Conservation (phyloP, 768 basidiomycete species). For the Termitomyces sp. region DNA sequence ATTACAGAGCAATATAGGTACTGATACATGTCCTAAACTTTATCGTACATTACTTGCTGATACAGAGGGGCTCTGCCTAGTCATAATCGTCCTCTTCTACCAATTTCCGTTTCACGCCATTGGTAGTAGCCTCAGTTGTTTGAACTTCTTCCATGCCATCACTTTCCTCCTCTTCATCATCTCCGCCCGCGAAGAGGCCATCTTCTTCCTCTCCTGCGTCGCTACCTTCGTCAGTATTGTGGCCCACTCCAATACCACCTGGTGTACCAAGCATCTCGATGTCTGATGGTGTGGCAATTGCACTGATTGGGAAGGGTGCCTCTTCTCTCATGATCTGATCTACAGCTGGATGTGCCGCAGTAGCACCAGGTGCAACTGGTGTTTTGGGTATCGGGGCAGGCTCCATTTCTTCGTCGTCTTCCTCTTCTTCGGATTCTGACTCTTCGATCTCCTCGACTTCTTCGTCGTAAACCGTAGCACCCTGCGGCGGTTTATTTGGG, state of each 20-base stretch:
- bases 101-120: conserved; percentile 73
- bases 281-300: conserved; percentile 64
- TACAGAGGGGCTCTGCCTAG: conserved; percentile 24
- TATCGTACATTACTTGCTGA: conserved; percentile 14
- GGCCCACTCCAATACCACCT: conserved; percentile 27
- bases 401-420: conserved; percentile 70
- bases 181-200: conserved; percentile 72
- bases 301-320: conserved; percentile 55
- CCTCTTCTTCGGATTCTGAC: conserved; percentile 61
- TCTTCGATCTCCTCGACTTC: conserved; percentile 83
- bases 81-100: conserved; percentile 90
- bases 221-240: conserved; percentile 57
- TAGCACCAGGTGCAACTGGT: conserved; percentile 19
- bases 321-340: conserved; percentile 39
- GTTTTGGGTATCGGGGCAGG: conserved; percentile 47
- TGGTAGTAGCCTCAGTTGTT: conserved; percentile 39
- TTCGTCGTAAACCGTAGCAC: conserved; percentile 71
- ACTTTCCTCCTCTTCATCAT: conserved; percentile 73
- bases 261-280: conserved; percentile 58
- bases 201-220: conserved; percentile 74
- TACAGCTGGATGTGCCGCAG: conserved; percentile 26
- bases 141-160: conserved; percentile 82
- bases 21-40: conserved; percentile 3
- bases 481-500: conserved; percentile 81
- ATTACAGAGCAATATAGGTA: conserved; percentile 8